Evolutionary conservation across 805 yeast species (phyloP).

Genomic region (Yamadazyma nakazawae): DNA sequence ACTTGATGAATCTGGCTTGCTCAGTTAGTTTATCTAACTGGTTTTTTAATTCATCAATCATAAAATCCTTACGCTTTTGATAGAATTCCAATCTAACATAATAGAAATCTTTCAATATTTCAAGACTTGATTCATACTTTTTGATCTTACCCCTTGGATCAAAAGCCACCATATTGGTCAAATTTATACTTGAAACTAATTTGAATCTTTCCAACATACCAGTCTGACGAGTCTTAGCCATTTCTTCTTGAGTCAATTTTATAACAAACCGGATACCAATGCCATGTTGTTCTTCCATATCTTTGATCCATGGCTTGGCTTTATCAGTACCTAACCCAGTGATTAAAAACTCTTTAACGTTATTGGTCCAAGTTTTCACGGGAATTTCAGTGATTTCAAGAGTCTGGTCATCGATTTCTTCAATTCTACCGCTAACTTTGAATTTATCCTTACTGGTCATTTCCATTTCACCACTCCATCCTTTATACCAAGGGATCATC

Average conservation of each 20-base stretch:
- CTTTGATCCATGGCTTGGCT: slow-evolving; percentile 81
- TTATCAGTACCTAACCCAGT: slow-evolving; percentile 79
- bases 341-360: slow-evolving; percentile 79
- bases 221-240: slow-evolving; percentile 68
- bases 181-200: slow-evolving; percentile 60
- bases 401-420: slow-evolving; percentile 73
- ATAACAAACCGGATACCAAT: slow-evolving; percentile 75
- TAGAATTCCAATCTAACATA: slow-evolving; percentile 84
- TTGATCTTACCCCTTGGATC: slow-evolving; percentile 86
- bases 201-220: slow-evolving; percentile 87
- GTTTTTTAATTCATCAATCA: slow-evolving; percentile 65
- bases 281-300: slow-evolving; percentile 92
- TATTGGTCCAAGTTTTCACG: slow-evolving; percentile 86
- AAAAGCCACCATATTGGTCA: slow-evolving; percentile 93
- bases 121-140: slow-evolving; percentile 70
- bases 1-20: slow-evolving; percentile 87
- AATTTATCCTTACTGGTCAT: slow-evolving; percentile 62
- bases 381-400: slow-evolving; percentile 92
- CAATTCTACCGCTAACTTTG: slow-evolving; percentile 75
- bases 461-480: slow-evolving; percentile 87
- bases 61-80: slow-evolving; percentile 83
- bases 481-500: slow-evolving; percentile 91
- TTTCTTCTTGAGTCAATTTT: slow-evolving; percentile 71
- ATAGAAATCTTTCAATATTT: slow-evolving; percentile 81
- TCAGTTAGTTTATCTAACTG: slow-evolving; percentile 70